Conservation (phyloP, 1,284 basidiomycete genomes). For the Cutaneotrichosporon daszewskae region DNA sequence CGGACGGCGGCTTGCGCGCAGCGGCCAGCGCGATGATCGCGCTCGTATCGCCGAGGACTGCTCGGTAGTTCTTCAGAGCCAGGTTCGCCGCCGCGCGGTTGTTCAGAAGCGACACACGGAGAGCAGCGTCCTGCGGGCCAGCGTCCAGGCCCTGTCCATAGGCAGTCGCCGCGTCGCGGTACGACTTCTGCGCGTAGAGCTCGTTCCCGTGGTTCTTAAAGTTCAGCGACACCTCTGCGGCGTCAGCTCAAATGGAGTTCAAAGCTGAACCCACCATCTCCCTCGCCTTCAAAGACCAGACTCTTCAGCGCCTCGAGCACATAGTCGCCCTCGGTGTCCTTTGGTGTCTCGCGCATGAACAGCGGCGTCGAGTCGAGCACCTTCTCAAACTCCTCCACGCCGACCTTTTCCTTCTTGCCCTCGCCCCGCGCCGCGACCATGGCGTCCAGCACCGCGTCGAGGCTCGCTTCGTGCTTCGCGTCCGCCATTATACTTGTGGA, state of each 20-base stretch:
- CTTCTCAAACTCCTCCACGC: slow-evolving; percentile 31
- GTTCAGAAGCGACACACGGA: slow-evolving; percentile 68
- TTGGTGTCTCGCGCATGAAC: slow-evolving; percentile 86
- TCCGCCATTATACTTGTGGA: neutral
- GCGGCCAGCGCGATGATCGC: slow-evolving; percentile 61
- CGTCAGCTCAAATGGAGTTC: slow-evolving; percentile 1
- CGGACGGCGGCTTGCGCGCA: slow-evolving; percentile 17
- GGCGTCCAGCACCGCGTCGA: slow-evolving; percentile 21
- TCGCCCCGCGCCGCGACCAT: slow-evolving; percentile 15
- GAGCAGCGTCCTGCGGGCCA: slow-evolving; percentile 59
- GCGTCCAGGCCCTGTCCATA: slow-evolving; percentile 87
- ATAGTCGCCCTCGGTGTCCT: slow-evolving; percentile 57
- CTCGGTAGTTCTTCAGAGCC: slow-evolving; percentile 82
- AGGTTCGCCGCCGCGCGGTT: slow-evolving; percentile 92
- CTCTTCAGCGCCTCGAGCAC: slow-evolving; percentile 78
- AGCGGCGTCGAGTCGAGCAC: slow-evolving; percentile 57
- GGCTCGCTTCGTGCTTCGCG: slow-evolving; percentile 8
- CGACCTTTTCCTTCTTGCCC: slow-evolving; percentile 14
- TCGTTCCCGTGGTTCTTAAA: slow-evolving; percentile 96
- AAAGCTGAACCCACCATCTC: slow-evolving; percentile 70
- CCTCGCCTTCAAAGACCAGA: slow-evolving; percentile 80
- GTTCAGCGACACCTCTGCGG: slow-evolving; percentile 77
- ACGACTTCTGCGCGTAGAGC: slow-evolving; percentile 80
- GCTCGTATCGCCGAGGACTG: slow-evolving; percentile 76
- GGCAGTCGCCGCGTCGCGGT: slow-evolving; percentile 79